Evolutionary conservation across 2,329 filamentous ascomycete genomes (phyloP).

Genomic region (Diaporthe citrichinensis): DNA sequence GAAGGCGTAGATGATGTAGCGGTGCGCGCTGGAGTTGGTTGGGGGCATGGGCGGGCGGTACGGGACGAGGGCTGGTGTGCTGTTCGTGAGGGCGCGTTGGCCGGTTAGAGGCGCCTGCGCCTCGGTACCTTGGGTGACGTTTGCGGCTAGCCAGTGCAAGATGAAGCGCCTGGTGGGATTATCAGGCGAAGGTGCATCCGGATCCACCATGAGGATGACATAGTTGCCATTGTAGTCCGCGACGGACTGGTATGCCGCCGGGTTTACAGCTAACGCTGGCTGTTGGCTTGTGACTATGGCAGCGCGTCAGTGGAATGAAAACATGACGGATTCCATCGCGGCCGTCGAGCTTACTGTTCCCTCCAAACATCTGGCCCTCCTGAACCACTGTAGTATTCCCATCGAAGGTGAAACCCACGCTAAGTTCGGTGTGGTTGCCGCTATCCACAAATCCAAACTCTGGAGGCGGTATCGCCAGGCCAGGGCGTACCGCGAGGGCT

Average conservation of each 20-base stretch:
- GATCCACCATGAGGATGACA: constrained; percentile 38
- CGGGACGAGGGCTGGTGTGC: constrained; percentile 9
- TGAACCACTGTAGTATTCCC: constrained; percentile 26
- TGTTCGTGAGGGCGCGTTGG: constrained; percentile 28
- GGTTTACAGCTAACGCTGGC: constrained; percentile 33
- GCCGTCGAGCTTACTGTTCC: neutral
- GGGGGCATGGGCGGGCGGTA: constrained; percentile 34
- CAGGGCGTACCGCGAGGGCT: constrained; percentile 28
- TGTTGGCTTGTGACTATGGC: constrained; percentile 27
- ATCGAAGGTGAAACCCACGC: constrained; percentile 34
- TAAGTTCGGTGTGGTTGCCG: constrained; percentile 31
- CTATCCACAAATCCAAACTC: constrained; percentile 32
- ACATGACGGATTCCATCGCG: neutral
- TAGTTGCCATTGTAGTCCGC: constrained; percentile 29
- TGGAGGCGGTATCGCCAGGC: constrained; percentile 33
- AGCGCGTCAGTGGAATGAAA: neutral
- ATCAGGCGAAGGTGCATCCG: constrained; percentile 34
- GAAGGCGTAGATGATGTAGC: constrained; percentile 41
- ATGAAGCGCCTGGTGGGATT: constrained; percentile 26
- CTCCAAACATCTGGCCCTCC: constrained; percentile 17
- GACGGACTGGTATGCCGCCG: constrained; percentile 7
- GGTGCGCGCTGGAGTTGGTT: constrained; percentile 35
- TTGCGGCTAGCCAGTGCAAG: constrained; percentile 37
- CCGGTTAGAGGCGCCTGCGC: constrained; percentile 25
- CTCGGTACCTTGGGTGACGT: neutral